A percentile compares a stretch with the other conserved stretches of the same genome.
Evolutionary conservation across 495 filamentous ascomycete genomes (phyloP).

Genomic region (Xylaria scruposa): DNA sequence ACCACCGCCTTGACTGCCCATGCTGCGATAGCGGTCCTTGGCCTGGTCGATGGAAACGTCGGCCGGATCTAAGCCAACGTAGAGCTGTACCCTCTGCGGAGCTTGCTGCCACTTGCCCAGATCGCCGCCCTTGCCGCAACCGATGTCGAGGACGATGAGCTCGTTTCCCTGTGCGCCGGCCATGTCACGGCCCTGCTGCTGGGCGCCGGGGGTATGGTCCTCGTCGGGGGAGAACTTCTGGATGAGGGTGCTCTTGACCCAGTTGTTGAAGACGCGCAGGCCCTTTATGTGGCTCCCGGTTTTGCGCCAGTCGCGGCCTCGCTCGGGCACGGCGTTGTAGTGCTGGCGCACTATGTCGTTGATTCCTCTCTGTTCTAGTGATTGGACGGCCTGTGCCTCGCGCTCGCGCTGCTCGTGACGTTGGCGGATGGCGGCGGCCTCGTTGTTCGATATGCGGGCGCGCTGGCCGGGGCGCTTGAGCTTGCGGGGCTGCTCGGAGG

Average conservation of each 20-base stretch:
- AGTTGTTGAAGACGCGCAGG: conserved; percentile 94
- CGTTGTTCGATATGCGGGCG: conserved; percentile 73
- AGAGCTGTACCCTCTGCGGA: conserved; percentile 82
- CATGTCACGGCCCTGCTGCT: conserved; percentile 59
- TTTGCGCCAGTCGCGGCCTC: conserved; percentile 92
- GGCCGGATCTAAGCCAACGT: conserved; percentile 91
- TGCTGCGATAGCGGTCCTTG: conserved; percentile 76
- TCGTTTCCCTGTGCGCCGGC: conserved; percentile 55
- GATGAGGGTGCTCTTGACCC: conserved; percentile 96
- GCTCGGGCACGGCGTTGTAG: conserved; percentile 94
- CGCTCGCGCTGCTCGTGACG: conserved; percentile 71
- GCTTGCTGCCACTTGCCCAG: conserved; percentile 93
- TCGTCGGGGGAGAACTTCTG: conserved; percentile 94
- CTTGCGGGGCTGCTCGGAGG: conserved; percentile 63
- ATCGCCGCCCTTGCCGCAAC: conserved; percentile 96
- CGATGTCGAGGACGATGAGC: conserved; percentile 86
- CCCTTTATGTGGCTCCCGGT: conserved; percentile 94
- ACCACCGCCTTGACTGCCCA: conserved; percentile 65
- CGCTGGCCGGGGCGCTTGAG: conserved; percentile 87
- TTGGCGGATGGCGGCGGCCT: conserved; percentile 71
- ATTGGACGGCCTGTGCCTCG: conserved; percentile 53
- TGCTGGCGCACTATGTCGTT: conserved; percentile 88
- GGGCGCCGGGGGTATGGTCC: conserved; percentile 60
- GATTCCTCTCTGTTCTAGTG: conserved; percentile 58
- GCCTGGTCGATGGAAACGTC: conserved; percentile 92